Base-by-base conservation (phyloP, 352 stramenopile species). In the Phytophthora constricta region DNA sequence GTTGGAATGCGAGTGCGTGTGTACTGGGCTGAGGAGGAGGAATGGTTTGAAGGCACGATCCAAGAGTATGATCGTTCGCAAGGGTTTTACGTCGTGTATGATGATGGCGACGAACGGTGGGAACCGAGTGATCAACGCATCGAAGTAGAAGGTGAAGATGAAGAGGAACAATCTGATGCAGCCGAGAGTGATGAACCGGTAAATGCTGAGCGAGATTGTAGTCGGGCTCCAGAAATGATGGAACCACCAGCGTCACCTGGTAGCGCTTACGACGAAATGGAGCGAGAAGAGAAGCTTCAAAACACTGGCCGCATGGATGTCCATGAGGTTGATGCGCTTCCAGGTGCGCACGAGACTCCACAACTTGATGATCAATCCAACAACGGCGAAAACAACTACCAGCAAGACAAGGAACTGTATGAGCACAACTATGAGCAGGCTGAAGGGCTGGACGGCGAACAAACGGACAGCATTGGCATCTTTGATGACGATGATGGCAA, bases 91-190 rank as follows among this genome's bases (percentile, higher is more conserved):
- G 79, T 95, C 26, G 56, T 90, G 10, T 94, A 95, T 46, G 87
- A 95, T 60, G 87, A 94, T 46, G 86, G 87, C 13, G 87, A 95
- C 61, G 81, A 93, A 70, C 80, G 82, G 23, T 95, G 87, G 87
- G 84, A 93, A 72, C 54, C 62, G 0, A 33, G 60, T 0, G 45
- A 39, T 2, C 62, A 81, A 51, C 72, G 68, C 28, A 79, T 89
- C 41, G 51, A 72, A 8, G 72, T 92, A 17, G 76, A 80, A 43
- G 73, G 58, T 9, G 66, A 68, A 68, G 62, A 72, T 33, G 39
- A 64, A 17, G 43, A 46, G n/a, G n/a, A n/a, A n/a, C n/a, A 9
- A 52, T 26, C 50, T 55, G 27, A 62, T 57, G 4, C 9, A 42
- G 31, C 33, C 33, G 48, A 58, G 17, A 49, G 65, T 22, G 57